phyloP scores from a whole-genome alignment of 164 flowering plant genomes.

The Kingdonia uniflora region DNA sequence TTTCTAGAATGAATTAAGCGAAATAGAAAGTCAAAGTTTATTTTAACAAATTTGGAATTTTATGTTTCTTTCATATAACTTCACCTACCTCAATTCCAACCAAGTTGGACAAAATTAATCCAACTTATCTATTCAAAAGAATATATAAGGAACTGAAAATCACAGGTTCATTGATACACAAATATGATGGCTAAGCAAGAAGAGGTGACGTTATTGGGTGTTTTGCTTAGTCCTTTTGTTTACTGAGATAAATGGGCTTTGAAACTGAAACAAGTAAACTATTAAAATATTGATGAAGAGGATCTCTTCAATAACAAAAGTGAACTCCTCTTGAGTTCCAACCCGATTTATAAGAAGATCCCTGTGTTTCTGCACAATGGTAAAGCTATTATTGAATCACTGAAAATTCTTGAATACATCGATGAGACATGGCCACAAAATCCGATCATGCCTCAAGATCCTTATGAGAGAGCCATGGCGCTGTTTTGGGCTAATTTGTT shows the following conservation, averaged over 20 bases:
- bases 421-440: conserved; percentile 2
- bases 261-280: conserved; percentile 1
- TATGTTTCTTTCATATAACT: too few relatives aligned
- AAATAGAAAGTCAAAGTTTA: too few relatives aligned
- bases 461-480: conserved; percentile 1
- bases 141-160: too few relatives aligned
- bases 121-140: too few relatives aligned
- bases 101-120: too few relatives aligned
- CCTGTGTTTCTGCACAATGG: conserved; percentile 6
- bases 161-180: too few relatives aligned
- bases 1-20: too few relatives aligned
- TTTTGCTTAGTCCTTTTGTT: not conserved
- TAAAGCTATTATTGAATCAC: not conserved
- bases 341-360: conserved; percentile 5
- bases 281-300: conserved; percentile 4
- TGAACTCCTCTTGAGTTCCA: conserved; percentile 1
- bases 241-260: not conserved
- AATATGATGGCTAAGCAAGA: not conserved
- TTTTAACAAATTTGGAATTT: too few relatives aligned
- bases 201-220: conserved; percentile 4
- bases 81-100: too few relatives aligned
- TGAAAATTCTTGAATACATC: conserved; percentile 1
- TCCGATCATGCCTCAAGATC: conserved; percentile 1
- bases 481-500: conserved; percentile 2
- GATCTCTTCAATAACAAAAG: not conserved